A percentile compares a stretch with the other conserved stretches of the same genome.
Conservation (phyloP, 768 basidiomycete species). For the Tulasnella sp. region DNA sequence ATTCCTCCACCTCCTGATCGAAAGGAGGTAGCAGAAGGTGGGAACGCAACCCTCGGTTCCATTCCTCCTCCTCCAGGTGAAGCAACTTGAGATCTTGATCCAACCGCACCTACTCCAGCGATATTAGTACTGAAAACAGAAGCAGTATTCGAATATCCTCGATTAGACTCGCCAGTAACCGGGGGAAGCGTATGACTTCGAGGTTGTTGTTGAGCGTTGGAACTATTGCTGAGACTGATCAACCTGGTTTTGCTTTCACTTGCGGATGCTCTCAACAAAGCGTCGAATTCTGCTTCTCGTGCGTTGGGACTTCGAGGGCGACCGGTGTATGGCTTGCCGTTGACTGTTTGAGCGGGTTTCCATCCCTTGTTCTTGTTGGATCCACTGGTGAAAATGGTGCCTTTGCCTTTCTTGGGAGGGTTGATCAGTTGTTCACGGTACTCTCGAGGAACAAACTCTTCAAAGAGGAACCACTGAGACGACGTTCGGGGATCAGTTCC, state of each 20-base stretch:
- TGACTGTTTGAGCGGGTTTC: constrained; percentile 73
- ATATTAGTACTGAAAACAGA: too few relatives aligned
- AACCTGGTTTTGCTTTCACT: constrained; percentile 12
- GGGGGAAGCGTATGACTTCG: constrained; percentile 9
- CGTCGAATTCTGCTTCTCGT: constrained; percentile 73
- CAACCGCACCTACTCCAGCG: too few relatives aligned
- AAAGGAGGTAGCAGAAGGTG: not conserved
- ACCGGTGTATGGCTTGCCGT: constrained; percentile 53
- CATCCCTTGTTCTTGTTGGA: constrained; percentile 32
- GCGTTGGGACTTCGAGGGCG: constrained; percentile 15
- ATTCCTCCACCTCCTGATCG: not conserved
- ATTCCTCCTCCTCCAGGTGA: not conserved
- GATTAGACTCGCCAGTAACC: not conserved
- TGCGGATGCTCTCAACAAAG: constrained; percentile 32
- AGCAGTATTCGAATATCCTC: too few relatives aligned
- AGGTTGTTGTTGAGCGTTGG: not conserved
- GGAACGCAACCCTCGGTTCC: not conserved
- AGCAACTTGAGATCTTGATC: too few relatives aligned
- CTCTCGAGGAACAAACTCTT: constrained; percentile 87
- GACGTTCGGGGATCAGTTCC: constrained; percentile 56
- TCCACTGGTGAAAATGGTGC: not conserved
- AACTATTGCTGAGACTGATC: constrained; percentile 2
- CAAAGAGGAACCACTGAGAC: constrained; percentile 65
- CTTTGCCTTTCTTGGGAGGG: constrained; percentile 23
- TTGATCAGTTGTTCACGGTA: constrained; percentile 60